Percentiles rank a stretch among this genome's conserved stretches.
phyloP scores from a whole-genome alignment of 345 rosid genomes.

The Euclidium syriacum region DNA sequence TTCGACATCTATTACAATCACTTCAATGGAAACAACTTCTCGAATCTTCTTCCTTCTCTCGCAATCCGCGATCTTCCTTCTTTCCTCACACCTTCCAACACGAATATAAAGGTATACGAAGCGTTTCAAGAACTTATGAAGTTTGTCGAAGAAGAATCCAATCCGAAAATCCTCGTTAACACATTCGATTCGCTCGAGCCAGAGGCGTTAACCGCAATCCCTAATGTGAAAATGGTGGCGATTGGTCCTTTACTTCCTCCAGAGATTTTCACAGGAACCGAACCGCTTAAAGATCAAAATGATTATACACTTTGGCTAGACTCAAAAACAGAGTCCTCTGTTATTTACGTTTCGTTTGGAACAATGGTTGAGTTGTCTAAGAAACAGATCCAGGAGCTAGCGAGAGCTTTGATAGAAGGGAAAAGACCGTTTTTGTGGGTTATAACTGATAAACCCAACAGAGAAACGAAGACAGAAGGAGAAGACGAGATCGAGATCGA shows the following conservation, averaged over 20 bases:
- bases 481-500: slow-evolving; percentile 22
- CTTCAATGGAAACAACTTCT: slow-evolving; percentile 47
- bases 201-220: slow-evolving; percentile 28
- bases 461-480: not conserved
- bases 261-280: slow-evolving; percentile 3
- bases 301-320: slow-evolving; percentile 40
- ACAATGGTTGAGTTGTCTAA: slow-evolving; percentile 39
- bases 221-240: slow-evolving; percentile 10
- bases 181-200: slow-evolving; percentile 44
- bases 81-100: slow-evolving; percentile 32
- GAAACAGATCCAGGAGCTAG: slow-evolving; percentile 44
- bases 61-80: slow-evolving; percentile 47
- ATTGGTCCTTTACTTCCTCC: slow-evolving; percentile 37
- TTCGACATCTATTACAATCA: slow-evolving; percentile 49
- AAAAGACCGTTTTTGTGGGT: slow-evolving; percentile 50
- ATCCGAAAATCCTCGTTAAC: slow-evolving; percentile 40
- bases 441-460: slow-evolving; percentile 31
- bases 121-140: slow-evolving; percentile 24
- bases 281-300: not conserved
- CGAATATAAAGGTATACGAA: not conserved
- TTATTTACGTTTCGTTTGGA: slow-evolving; percentile 63
- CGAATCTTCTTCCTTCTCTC: slow-evolving; percentile 10
- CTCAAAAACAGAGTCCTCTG: slow-evolving; percentile 44
- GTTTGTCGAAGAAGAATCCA: slow-evolving; percentile 26
- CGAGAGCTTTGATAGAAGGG: slow-evolving; percentile 27